phyloP scores from a whole-genome alignment of 371 early-diverging fungal genomes.

The Encephalitozoon cuniculi region DNA sequence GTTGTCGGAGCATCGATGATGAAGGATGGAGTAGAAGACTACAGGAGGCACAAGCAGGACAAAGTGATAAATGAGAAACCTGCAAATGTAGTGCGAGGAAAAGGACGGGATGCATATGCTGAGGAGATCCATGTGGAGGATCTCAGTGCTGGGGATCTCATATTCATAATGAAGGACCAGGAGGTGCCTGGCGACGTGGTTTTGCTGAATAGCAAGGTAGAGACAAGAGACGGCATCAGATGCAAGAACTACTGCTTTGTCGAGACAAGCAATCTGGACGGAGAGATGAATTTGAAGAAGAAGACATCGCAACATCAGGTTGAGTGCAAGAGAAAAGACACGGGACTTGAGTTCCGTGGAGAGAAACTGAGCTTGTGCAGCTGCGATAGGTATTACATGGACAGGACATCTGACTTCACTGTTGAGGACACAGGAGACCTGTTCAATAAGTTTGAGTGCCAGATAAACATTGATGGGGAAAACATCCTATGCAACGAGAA shows the following conservation, averaged over 20 bases:
- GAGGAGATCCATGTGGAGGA: constrained; percentile 50
- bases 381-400: constrained; percentile 19
- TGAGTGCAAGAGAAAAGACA: neutral
- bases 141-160: constrained; percentile 63
- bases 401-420: neutral
- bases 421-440: constrained; percentile 39
- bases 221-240: constrained; percentile 21
- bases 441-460: constrained; percentile 43
- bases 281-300: constrained; percentile 80
- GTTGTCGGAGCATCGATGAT: constrained; percentile 72
- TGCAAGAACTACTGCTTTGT: constrained; percentile 71
- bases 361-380: neutral
- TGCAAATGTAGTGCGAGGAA: neutral
- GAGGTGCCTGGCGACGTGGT: constrained; percentile 65
- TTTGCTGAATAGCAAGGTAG: constrained; percentile 59
- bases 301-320: constrained; percentile 12
- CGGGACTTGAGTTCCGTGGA: neutral
- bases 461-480: neutral
- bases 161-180: constrained; percentile 61
- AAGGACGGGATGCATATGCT: neutral
- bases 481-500: constrained; percentile 66
- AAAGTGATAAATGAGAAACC: constrained; percentile 69
- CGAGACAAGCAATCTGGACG: constrained; percentile 87
- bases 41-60: constrained; percentile 76
- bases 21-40: constrained; percentile 85